Base-by-base conservation (phyloP, 768 basidiomycete genomes). In the Kwoniella dejecticola region DNA sequence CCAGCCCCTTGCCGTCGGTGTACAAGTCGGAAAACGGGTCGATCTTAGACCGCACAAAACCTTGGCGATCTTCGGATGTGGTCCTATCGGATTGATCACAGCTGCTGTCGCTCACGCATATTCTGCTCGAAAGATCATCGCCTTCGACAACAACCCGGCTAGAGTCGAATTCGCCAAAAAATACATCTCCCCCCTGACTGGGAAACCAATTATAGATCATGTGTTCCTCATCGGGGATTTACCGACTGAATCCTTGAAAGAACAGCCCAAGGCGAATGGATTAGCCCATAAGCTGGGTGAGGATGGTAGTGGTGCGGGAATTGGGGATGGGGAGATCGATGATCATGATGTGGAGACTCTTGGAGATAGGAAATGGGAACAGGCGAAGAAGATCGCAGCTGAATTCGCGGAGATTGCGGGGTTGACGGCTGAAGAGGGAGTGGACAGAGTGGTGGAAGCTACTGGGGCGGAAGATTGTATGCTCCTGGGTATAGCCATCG, bases 91-190 rank as follows among this genome's bases (percentile, higher is more conserved):
- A 52, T 61, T 75, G 12, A 72, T 75, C 47, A 68, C 69, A 19
- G 74, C 74, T 13, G 74, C 74, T n/a, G 74, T 75, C 23, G 71
- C 74, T 2, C 74, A 75, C 58, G 74, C 74, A 38, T 75, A 75
- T 60, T 71, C 66, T 4, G 74, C 68, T 31, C 50, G 62, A 23
- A 70, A 71, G 54, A 72, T 75, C 47, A 71, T 75, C 57, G 69
- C 50, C 13, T 67, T 75, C 52, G 74, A 75, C 53, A 72, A 69
- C 63, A 70, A 68, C 46, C 69, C 69, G 11, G 27, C 36, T 13
- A 63, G 74, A 50, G 74, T 75, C 29, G 69, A 69, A 27, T 75
- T 72, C 27, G 74, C 74, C 53, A 64, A 64, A 29, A 72, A 72
- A 47, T 75, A 72, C 56, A 72, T 71, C 52, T 75, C 74, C 6